Evolutionary conservation across 2,329 filamentous ascomycete genomes (phyloP).

Genomic region (Fusarium sambucinum): DNA sequence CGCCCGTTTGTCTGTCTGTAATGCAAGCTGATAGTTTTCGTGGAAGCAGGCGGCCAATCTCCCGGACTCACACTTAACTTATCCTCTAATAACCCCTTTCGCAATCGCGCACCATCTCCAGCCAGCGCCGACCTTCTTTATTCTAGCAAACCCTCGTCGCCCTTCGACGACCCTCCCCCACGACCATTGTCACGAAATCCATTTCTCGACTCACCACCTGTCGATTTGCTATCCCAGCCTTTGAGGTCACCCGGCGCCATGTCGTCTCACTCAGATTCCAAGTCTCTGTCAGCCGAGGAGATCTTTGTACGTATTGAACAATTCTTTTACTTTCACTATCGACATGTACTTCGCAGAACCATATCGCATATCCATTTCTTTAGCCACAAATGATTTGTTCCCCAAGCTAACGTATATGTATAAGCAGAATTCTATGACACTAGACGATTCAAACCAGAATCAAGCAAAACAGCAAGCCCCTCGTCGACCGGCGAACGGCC

Average conservation of each 20-base stretch:
- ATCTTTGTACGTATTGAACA: slow-evolving; percentile 76
- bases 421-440: slow-evolving; percentile 73
- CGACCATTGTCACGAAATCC: slow-evolving; percentile 79
- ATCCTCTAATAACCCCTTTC: slow-evolving; percentile 85
- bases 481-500: slow-evolving; percentile 53
- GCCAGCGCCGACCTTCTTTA: slow-evolving; percentile 52
- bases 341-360: background rate
- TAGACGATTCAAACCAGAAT: slow-evolving; percentile 66
- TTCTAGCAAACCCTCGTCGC: slow-evolving; percentile 62
- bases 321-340: background rate
- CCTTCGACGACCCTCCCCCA: slow-evolving; percentile 69
- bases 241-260: slow-evolving; percentile 62
- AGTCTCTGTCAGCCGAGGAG: slow-evolving; percentile 71
- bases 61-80: slow-evolving; percentile 72
- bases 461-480: slow-evolving; percentile 55
- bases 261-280: slow-evolving; percentile 60
- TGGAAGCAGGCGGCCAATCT: slow-evolving; percentile 46
- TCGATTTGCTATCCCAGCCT: slow-evolving; percentile 51
- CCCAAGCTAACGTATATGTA: slow-evolving; percentile 11
- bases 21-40: slow-evolving; percentile 45
- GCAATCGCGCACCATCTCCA: slow-evolving; percentile 77
- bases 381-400: background rate
- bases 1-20: slow-evolving; percentile 46
- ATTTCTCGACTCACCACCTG: slow-evolving; percentile 73
- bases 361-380: background rate